A percentile compares a stretch with the other conserved stretches of the same genome.
Conservation (phyloP, 306 rosid genomes). For the Mucuna pruriens region DNA sequence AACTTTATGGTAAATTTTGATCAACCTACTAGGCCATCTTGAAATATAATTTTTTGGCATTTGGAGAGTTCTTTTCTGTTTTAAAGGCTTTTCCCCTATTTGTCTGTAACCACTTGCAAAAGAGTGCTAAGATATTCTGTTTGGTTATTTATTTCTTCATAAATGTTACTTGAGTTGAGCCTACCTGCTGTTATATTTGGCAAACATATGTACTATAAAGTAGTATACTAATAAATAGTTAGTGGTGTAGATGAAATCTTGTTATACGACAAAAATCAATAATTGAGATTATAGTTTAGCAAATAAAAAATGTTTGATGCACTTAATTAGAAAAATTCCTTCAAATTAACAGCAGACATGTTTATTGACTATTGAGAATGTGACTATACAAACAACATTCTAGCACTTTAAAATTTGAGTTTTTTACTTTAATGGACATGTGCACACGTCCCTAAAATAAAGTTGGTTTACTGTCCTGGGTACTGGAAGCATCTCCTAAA, state of each 20-base stretch:
- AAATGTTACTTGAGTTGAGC: conserved; percentile 26
- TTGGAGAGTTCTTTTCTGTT: background rate
- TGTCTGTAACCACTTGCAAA: conserved; percentile 2
- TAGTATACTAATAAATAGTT: conserved; percentile 15
- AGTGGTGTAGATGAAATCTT: conserved; percentile 24
- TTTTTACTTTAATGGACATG: conserved; percentile 25
- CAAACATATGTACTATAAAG: conserved; percentile 3
- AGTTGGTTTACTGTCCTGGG: conserved; percentile 22
- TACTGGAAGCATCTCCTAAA: conserved; percentile 4
- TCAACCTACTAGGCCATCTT: background rate
- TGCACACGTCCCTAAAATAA: conserved; percentile 34
- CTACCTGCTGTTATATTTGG: conserved; percentile 5
- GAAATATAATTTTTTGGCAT: conserved; percentile 8
- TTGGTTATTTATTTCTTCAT: conserved; percentile 22
- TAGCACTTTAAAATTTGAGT: background rate
- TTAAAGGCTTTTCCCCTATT: background rate
- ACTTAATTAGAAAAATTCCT: background rate
- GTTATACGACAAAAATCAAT: conserved; percentile 38
- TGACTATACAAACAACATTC: conserved; percentile 37
- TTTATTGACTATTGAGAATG: conserved; percentile 35
- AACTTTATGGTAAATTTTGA: conserved; percentile 5
- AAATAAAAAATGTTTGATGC: conserved; percentile 5
- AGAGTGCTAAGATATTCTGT: conserved; percentile 23
- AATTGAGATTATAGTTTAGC: conserved; percentile 34
- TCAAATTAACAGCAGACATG: background rate